Conservation (phyloP, 345 rosid genomes). For the Excoecaria agallocha region DNA sequence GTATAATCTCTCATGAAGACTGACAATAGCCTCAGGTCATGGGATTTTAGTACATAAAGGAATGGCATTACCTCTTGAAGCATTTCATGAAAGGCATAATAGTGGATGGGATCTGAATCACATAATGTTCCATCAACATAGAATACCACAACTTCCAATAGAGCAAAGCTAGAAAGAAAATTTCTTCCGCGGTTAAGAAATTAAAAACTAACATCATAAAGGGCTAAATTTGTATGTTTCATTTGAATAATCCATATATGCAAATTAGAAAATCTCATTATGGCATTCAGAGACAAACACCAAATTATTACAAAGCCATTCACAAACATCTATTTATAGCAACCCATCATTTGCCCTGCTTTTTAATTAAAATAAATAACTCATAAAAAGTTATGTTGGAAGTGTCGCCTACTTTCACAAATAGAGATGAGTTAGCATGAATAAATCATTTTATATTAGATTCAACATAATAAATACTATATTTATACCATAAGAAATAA, state of each 20-base stretch:
- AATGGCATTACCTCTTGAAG: slow-evolving; percentile 65
- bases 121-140: slow-evolving; percentile 96
- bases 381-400: too few relatives aligned
- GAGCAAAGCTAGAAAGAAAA: slow-evolving; percentile 58
- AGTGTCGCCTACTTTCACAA: too few relatives aligned
- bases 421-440: too few relatives aligned
- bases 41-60: slow-evolving; percentile 51
- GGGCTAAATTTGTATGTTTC: neutral
- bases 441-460: too few relatives aligned
- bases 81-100: slow-evolving; percentile 51
- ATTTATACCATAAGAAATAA: too few relatives aligned
- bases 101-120: slow-evolving; percentile 90
- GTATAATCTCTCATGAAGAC: slow-evolving; percentile 69
- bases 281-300: neutral
- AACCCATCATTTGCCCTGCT: neutral
- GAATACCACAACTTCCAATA: slow-evolving; percentile 71
- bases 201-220: neutral
- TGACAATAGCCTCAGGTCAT: slow-evolving; percentile 70
- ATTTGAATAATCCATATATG: neutral
- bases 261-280: neutral
- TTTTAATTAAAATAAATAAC: neutral
- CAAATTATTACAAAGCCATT: neutral
- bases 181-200: slow-evolving; percentile 42
- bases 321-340: neutral
- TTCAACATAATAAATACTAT: too few relatives aligned